Evolutionary conservation across 805 yeast genomes (phyloP).

Genomic region (Starmera amethionina): DNA sequence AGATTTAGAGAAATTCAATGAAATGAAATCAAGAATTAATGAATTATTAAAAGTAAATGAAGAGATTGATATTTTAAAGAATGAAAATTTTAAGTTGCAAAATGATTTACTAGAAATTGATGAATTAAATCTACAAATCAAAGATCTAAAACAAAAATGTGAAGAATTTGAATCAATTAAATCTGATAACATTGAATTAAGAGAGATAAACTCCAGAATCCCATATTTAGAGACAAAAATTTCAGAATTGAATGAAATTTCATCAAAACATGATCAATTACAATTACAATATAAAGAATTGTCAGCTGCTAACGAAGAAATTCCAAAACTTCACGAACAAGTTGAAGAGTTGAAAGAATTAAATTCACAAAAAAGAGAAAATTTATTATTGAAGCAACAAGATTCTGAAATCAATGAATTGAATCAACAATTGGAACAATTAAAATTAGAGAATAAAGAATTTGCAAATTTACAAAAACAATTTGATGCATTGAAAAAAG

Average conservation of each 20-base stretch:
- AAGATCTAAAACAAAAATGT: neutral
- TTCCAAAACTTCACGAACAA: neutral
- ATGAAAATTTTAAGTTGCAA: conserved; percentile 1
- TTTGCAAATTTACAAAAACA: conserved; percentile 1
- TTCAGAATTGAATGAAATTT: too few species aligned
- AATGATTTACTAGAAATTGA: neutral
- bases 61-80: conserved; percentile 1
- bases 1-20: conserved; percentile 1
- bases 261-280: too few species aligned
- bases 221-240: too few species aligned
- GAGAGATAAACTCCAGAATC: too few species aligned
- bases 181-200: too few species aligned
- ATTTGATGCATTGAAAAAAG: neutral
- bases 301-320: too few species aligned
- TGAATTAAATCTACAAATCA: neutral
- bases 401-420: conserved; percentile 1
- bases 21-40: conserved; percentile 12
- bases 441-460: conserved; percentile 1
- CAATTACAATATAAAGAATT: too few species aligned
- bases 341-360: neutral
- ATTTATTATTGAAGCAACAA: neutral
- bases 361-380: neutral
- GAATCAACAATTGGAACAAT: neutral
- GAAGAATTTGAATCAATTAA: neutral
- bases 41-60: conserved; percentile 1